A percentile compares a stretch with the other conserved stretches of the same genome.
phyloP scores from a whole-genome alignment of 208 protist species.

The Leishmania gerbilli region DNA sequence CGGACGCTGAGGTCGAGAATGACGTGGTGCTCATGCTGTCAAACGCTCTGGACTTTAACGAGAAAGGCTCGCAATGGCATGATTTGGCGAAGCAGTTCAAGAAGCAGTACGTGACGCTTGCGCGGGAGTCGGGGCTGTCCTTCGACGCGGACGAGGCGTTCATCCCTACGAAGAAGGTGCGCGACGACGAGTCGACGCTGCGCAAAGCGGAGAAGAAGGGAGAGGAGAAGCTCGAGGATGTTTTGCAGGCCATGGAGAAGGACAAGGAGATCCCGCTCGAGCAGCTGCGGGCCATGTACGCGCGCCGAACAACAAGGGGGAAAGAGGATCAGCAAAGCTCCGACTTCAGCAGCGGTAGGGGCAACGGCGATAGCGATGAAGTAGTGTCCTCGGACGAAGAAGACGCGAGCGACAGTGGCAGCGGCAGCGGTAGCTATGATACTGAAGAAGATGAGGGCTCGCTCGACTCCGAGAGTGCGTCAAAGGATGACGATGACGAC shows the following conservation, averaged over 20 bases:
- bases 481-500: slow-evolving; percentile 23
- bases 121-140: slow-evolving; percentile 46
- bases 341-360: slow-evolving; percentile 24
- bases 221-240: slow-evolving; percentile 64
- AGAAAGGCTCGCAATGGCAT: slow-evolving; percentile 65
- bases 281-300: slow-evolving; percentile 76
- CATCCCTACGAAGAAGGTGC: slow-evolving; percentile 68
- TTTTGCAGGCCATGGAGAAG: slow-evolving; percentile 75
- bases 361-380: slow-evolving; percentile 17
- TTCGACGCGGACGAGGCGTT: slow-evolving; percentile 78
- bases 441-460: slow-evolving; percentile 19
- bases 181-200: slow-evolving; percentile 86
- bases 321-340: slow-evolving; percentile 36
- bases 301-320: slow-evolving; percentile 14
- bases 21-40: slow-evolving; percentile 87
- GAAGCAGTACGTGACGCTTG: slow-evolving; percentile 48
- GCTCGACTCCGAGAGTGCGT: slow-evolving; percentile 19
- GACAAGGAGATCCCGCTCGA: slow-evolving; percentile 87
- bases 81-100: slow-evolving; percentile 63
- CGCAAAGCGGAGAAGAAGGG: slow-evolving; percentile 63
- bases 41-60: slow-evolving; percentile 89
- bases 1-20: slow-evolving; percentile 72
- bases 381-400: slow-evolving; percentile 14
- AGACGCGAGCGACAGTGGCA: slow-evolving; percentile 16
- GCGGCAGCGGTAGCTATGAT: not conserved